Evolutionary conservation across 2,329 filamentous ascomycete genomes (phyloP).

Genomic region (Curvularia hawaiiensis): DNA sequence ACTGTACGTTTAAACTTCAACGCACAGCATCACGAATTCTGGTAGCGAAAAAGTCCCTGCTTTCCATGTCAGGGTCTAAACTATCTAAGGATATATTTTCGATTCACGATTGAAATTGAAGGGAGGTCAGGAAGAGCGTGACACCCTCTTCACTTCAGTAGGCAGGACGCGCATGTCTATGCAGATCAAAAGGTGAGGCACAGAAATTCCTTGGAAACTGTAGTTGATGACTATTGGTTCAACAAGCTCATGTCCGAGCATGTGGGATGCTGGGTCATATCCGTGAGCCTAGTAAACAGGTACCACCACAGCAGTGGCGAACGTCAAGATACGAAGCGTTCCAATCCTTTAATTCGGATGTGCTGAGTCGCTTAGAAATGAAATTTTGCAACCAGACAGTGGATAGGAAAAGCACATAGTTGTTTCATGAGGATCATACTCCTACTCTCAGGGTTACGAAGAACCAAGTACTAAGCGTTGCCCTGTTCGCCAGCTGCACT

Average conservation of each 20-base stretch:
- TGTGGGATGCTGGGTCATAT: background rate
- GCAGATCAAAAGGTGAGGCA: too few species aligned
- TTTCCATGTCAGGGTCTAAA: background rate
- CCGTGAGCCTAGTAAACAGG: too few species aligned
- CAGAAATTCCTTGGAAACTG: background rate
- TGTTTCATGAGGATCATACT: background rate
- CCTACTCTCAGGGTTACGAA: background rate
- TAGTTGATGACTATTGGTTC: background rate
- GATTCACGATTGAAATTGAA: background rate
- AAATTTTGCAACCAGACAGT: background rate
- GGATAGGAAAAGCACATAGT: too few species aligned
- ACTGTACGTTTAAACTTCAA: background rate
- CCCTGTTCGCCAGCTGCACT: background rate
- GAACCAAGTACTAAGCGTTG: background rate
- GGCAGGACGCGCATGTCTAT: background rate
- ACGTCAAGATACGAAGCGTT: background rate
- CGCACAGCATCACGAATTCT: background rate
- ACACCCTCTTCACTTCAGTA: too few species aligned
- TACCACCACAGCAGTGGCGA: background rate
- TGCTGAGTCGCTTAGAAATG: background rate
- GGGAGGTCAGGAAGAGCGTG: background rate
- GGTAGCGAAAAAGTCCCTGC: background rate
- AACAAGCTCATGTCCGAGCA: background rate
- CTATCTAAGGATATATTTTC: background rate
- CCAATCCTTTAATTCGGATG: background rate